Evolutionary conservation across 352 stramenopile species (phyloP), one percentile per base, ranked within the genome.

Genomic region (Phytophthora pluvialis): DNA sequence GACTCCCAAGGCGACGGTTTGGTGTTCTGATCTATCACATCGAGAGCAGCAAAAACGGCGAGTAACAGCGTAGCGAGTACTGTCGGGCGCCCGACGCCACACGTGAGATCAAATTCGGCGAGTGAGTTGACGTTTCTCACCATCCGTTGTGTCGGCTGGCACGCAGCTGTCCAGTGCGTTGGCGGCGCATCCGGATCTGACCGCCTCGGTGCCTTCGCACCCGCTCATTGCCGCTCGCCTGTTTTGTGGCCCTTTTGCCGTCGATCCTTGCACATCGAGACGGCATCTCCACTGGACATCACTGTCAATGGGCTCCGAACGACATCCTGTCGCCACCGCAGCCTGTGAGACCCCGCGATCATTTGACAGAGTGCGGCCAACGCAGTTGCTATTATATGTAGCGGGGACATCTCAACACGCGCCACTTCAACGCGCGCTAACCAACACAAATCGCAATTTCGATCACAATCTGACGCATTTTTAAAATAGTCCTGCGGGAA

Each of bases 191-290:
- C 39, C 54, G 60, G 61, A 64, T 59, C 61, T 16, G 35, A 29
- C 42, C 50, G 32, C 36, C 8, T 18, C 11, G 11, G 26, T 29
- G 35, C 38, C 18, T 16, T 48, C 25, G 7, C 29, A 45, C 43
- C 35, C 35, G 39, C 33, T 57, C n/a, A 39, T 52, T 52, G 45
- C 9, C 12, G 13, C 26, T 50, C 26, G 26, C 44, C 44, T 51
- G 16, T 55, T 56, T 64, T 55, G 54, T 55, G 53, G 43, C 38
- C 52, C 25, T 60, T 52, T 49, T 50, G 12, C 18, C 29, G 35
- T 43, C 40, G n/a, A 38, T 55, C 32, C 35, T 15, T 35, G 43
- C 46, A 52, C 52, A 68, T 52, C 52, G 36, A 57, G 42, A 46
- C 16, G 44, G 42, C 31, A 61, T 54, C 15, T 26, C 18, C 18